A percentile compares a stretch with the other conserved stretches of the same genome.
Evolutionary conservation across 2,329 filamentous ascomycete genomes (phyloP).

Genomic region (Ceratocystis cubensis): DNA sequence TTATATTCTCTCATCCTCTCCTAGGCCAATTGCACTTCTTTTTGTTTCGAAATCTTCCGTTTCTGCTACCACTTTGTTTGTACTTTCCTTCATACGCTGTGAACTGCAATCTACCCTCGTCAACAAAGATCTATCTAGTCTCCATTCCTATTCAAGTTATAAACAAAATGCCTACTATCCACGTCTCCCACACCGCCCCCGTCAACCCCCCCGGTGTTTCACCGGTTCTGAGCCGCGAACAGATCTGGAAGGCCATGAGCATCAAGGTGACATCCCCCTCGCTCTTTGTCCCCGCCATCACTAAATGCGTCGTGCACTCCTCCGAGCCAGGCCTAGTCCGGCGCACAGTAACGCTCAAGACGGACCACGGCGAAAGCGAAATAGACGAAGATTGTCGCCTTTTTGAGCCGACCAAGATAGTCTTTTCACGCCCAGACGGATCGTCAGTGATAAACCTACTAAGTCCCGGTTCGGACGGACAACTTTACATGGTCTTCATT

Average conservation of each 20-base stretch:
- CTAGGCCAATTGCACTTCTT: neutral
- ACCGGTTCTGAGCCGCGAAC: constrained; percentile 23
- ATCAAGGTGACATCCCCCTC: constrained; percentile 26
- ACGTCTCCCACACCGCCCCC: constrained; percentile 26
- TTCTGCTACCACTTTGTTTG: neutral
- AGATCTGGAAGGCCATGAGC: constrained; percentile 27
- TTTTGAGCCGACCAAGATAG: constrained; percentile 26
- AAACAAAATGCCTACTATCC: constrained; percentile 8
- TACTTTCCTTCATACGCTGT: neutral
- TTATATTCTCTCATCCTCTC: neutral
- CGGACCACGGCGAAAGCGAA: constrained; percentile 2
- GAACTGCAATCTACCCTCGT: neutral
- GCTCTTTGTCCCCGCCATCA: constrained; percentile 26
- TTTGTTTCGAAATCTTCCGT: neutral
- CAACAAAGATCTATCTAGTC: neutral
- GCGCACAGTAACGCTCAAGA: constrained; percentile 25
- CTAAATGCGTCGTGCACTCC: constrained; percentile 18
- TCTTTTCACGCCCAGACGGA: constrained; percentile 27
- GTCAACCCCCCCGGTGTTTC: constrained; percentile 25
- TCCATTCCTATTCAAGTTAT: neutral
- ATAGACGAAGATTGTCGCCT: constrained; percentile 27
- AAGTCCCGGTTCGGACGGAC: constrained; percentile 23
- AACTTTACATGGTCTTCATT: constrained; percentile 28
- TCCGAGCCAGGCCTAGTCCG: constrained; percentile 19
- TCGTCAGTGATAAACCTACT: constrained; percentile 28